Base-by-base conservation (phyloP, 495 filamentous ascomycete genomes). In the Staphylotrichum longicolle region DNA sequence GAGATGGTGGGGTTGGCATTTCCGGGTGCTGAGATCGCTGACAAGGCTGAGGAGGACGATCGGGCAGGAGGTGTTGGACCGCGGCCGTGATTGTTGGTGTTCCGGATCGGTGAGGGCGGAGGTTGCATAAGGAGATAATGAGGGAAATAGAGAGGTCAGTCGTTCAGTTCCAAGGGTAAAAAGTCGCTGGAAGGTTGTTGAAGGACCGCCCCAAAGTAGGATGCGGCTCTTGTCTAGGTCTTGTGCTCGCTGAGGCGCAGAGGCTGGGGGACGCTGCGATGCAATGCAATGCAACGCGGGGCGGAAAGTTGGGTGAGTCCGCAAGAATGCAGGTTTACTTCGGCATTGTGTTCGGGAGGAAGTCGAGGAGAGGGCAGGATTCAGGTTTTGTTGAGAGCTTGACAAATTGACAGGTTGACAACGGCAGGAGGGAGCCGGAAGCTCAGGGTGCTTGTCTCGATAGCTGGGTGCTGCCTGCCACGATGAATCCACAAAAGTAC, bases 1-100 rank as follows among this genome's bases (percentile, higher is more conserved):
- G 74, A 51, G 12, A 59, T 47, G 6, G 65, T 59, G 1, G 64
- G 15, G 46, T 46, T 57, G 33, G 49, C 37, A 60, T 60, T 60
- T 14, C 30, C 47, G 7, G 60, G 34, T 37, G 63, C 52, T 42
- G 57, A n/a, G 15, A 58, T 12, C 6, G 37, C 6, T 11, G 48
- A 11, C 35, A 30, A 5, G 9, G 7, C 14, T 32, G 61, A 47
- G 47, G 60, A 53, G 2, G 48, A 37, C 20, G 20, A 27, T 27
- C 20, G 35, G 54, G 33, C 32, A 54, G 15, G 8, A 15, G 49
- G 35, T 54, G 42, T 56, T 27, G 46, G 3, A 35, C 41, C 40
- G 32, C 47, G 48, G 50, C 34, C 37, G 47, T 57, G 49, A 44
- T n/a, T 42, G 11, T 44, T 27, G 34, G 4, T 56, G 42, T 27